Evolutionary conservation across 1,284 basidiomycete genomes (phyloP), one percentile per base, ranked within the genome.

Genomic region (Naganishia sp.): DNA sequence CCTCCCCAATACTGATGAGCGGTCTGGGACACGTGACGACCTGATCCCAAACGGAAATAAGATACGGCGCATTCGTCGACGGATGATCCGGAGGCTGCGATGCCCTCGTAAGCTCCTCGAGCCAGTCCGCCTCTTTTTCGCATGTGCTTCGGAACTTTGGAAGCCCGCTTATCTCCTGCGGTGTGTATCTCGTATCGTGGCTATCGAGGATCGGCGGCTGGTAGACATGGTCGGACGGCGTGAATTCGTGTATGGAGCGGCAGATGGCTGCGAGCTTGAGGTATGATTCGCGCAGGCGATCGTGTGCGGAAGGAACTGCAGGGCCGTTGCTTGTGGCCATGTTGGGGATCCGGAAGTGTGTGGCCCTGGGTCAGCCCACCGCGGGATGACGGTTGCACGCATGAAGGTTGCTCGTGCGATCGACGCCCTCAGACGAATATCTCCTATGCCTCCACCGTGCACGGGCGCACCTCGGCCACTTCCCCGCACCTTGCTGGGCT

Each of bases 11-110:
- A 0, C 85, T 83, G 0, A 84, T 78, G 13, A 90, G 80, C 0
- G 87, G 86, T 2, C 77, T 79, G 0, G 81, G 81, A 2, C 88
- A 87, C 65, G 83, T 82, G 10, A 88, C 72, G 0, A 90, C 80
- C 73, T 90, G 87, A 69, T 88, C 85, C 89, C 89, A 92, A 0
- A 90, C 60, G 15, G 65, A 61, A 15, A 64, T 23, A 25, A 69
- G 52, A 23, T 64, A 69, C 39, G 68, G 64, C 31, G 65, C 55
- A 50, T 69, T 69, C 23, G 64, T 66, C 36, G 60, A 57, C 21
- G 66, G 52, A 31, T 55, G 53, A 9, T 54, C 65, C 13, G 57
- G 54, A 25, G 68, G 60, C 9, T 50, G 54, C 3, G 54, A 21
- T 21, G 68, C 50, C 9, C 50, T 18, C 5, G 44, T 55, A 39